A percentile compares a stretch with the other conserved stretches of the same genome.
Evolutionary conservation across 2,329 filamentous ascomycete species (phyloP).

Genomic region (Nemania diffusa): DNA sequence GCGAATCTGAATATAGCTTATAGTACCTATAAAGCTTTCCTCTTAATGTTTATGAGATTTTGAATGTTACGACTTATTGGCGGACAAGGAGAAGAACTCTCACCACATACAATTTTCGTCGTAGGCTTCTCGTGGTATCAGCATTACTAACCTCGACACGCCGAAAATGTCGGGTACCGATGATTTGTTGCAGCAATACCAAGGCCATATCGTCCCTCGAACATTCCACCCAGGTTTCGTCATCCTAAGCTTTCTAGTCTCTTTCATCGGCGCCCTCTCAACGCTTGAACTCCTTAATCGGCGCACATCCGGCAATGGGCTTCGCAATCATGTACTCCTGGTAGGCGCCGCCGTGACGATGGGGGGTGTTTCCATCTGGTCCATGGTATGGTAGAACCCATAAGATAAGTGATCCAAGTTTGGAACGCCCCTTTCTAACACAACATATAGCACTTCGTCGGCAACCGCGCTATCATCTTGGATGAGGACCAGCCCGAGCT

Average conservation of each 20-base stretch:
- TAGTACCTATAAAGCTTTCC: background rate
- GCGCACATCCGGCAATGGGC: constrained; percentile 73
- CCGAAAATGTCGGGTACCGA: constrained; percentile 43
- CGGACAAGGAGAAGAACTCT: constrained; percentile 4
- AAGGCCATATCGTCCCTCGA: constrained; percentile 59
- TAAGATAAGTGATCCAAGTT: background rate
- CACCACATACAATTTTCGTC: constrained; percentile 1
- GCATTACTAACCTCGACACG: background rate
- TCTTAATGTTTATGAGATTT: background rate
- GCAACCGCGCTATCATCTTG: constrained; percentile 81
- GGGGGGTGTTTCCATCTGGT: constrained; percentile 80
- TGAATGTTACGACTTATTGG: background rate
- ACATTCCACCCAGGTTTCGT: constrained; percentile 70
- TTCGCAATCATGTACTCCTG: constrained; percentile 75
- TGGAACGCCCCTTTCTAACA: constrained; percentile 40
- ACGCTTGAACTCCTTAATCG: constrained; percentile 85
- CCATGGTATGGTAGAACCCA: constrained; percentile 61
- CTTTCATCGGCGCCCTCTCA: constrained; percentile 79
- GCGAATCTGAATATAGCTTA: too few species aligned
- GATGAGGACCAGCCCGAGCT: constrained; percentile 68
- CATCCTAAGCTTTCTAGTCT: constrained; percentile 78
- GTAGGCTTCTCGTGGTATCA: background rate
- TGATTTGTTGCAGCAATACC: constrained; percentile 54
- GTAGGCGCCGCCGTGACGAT: constrained; percentile 73
- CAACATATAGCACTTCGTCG: constrained; percentile 76